phyloP scores from a whole-genome alignment of 2,329 filamentous ascomycete species.

The Talaromyces verruculosus region DNA sequence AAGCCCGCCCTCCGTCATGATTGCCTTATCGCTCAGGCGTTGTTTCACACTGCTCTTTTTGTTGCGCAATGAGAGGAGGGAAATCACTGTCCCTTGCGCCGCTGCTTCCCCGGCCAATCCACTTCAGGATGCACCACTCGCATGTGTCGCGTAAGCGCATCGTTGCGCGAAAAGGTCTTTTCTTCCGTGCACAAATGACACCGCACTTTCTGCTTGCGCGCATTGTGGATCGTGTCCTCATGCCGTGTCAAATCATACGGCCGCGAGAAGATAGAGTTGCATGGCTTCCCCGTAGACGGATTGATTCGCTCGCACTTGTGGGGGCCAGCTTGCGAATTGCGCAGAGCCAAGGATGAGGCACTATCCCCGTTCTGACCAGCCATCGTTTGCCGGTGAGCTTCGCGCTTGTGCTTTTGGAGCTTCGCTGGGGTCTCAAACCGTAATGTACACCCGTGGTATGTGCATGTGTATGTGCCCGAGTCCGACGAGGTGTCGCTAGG shows the following conservation, averaged over 20 bases:
- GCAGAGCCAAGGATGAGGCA: conserved; percentile 55
- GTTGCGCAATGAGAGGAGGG: not conserved
- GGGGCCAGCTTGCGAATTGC: conserved; percentile 87
- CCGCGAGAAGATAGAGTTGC: conserved; percentile 89
- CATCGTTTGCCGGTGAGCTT: conserved; percentile 74
- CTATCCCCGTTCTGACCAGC: conserved; percentile 45
- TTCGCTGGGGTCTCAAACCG: conserved; percentile 85
- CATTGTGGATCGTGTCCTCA: conserved; percentile 96
- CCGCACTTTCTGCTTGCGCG: conserved; percentile 87
- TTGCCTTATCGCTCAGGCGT: conserved; percentile 1
- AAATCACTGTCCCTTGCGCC: conserved; percentile 34
- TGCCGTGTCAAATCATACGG: conserved; percentile 96
- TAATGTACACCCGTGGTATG: conserved; percentile 83
- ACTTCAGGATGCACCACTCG: conserved; percentile 89
- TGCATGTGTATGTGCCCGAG: conserved; percentile 91
- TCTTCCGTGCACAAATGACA: conserved; percentile 93
- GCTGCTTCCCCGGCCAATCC: conserved; percentile 70
- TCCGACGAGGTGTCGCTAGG: conserved; percentile 69
- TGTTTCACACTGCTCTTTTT: not conserved
- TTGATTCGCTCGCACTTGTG: conserved; percentile 93
- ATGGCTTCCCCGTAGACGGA: conserved; percentile 90
- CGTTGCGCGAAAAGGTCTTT: conserved; percentile 93
- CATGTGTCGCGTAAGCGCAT: conserved; percentile 92
- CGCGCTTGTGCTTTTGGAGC: conserved; percentile 92
- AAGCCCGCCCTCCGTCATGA: not conserved